Conservation (phyloP, 2,329 filamentous ascomycete species). For the Aureobasidium lini region DNA sequence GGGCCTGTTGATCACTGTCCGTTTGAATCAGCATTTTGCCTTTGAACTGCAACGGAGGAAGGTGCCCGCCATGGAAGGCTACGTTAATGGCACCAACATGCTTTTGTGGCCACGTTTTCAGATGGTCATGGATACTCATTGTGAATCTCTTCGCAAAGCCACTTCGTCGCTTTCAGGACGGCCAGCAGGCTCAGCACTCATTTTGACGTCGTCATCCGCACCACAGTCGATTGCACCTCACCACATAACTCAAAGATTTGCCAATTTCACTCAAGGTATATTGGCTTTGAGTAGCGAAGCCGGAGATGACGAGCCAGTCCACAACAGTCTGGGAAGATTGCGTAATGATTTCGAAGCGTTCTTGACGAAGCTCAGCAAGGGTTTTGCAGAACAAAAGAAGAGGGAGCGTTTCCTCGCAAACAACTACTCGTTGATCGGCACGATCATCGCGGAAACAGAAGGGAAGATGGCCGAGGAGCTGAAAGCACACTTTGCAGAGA, state of each 20-base stretch:
- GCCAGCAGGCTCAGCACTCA: conserved; percentile 46
- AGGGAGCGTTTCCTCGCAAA: conserved; percentile 85
- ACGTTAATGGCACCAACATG: conserved; percentile 94
- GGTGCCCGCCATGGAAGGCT: conserved; percentile 79
- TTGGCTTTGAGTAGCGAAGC: conserved; percentile 78
- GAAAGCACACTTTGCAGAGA: conserved; percentile 62
- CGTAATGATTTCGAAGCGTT: conserved; percentile 78
- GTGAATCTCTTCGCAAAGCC: conserved; percentile 68
- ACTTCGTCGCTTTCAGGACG: conserved; percentile 42
- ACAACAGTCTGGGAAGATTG: conserved; percentile 68
- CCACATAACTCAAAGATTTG: conserved; percentile 88
- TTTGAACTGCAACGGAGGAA: conserved; percentile 91
- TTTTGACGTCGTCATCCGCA: conserved; percentile 48
- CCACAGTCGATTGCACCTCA: conserved; percentile 76
- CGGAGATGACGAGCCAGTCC: conserved; percentile 88
- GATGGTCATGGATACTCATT: conserved; percentile 85
- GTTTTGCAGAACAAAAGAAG: conserved; percentile 70
- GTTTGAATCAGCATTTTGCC: conserved; percentile 86
- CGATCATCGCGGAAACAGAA: conserved; percentile 67
- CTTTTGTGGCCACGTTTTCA: conserved; percentile 94
- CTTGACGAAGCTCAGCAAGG: conserved; percentile 66
- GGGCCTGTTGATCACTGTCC: conserved; percentile 82
- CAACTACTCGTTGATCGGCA: conserved; percentile 90
- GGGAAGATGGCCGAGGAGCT: conserved; percentile 71
- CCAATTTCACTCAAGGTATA: conserved; percentile 81